Percentiles rank a stretch among this genome's conserved stretches.
These are phyloP conservation scores for Physocladia obscura DNA, from an alignment of 192 early-diverging fungal genomes.

Conservation along the genomic window DNA sequence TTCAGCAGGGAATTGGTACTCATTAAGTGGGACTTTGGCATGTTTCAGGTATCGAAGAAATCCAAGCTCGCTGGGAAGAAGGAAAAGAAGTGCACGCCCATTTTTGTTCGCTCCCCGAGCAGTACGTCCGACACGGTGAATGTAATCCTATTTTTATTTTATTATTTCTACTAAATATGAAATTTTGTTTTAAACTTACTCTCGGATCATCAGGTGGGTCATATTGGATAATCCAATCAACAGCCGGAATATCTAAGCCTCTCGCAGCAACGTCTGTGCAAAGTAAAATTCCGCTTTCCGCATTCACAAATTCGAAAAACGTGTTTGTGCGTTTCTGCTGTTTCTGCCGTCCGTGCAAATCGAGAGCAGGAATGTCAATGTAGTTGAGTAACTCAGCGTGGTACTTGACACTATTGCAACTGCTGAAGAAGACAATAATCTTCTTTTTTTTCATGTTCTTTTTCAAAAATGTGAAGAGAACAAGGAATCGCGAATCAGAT, in stretches of 20 bases:
- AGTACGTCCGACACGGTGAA: conserved; percentile 75
- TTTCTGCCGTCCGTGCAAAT: conserved; percentile 96
- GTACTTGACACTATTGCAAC: conserved; percentile 97
- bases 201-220: conserved; percentile 99
- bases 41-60: conserved; percentile 97
- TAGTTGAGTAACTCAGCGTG: conserved; percentile 97
- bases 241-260: conserved; percentile 88
- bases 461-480: conserved; percentile 97
- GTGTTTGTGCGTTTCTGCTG: conserved; percentile 98
- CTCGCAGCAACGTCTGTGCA: conserved; percentile 96
- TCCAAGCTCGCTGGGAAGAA: conserved; percentile 89
- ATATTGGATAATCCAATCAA: conserved; percentile 95
- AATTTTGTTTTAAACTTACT: conserved; percentile 19
- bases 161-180: neutral
- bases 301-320: conserved; percentile 98
- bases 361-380: conserved; percentile 96
- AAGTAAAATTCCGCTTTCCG: conserved; percentile 87
- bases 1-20: conserved; percentile 93
- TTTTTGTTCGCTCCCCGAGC: conserved; percentile 81
- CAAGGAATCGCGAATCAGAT: conserved; percentile 88
- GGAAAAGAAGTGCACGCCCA: conserved; percentile 92
- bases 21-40: conserved; percentile 97
- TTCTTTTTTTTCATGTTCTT: conserved; percentile 99
- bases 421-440: conserved; percentile 97
- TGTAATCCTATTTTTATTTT: conserved; percentile 36